Base-by-base conservation (phyloP, 1,284 basidiomycete species). In the Neolentinus lepideus region DNA sequence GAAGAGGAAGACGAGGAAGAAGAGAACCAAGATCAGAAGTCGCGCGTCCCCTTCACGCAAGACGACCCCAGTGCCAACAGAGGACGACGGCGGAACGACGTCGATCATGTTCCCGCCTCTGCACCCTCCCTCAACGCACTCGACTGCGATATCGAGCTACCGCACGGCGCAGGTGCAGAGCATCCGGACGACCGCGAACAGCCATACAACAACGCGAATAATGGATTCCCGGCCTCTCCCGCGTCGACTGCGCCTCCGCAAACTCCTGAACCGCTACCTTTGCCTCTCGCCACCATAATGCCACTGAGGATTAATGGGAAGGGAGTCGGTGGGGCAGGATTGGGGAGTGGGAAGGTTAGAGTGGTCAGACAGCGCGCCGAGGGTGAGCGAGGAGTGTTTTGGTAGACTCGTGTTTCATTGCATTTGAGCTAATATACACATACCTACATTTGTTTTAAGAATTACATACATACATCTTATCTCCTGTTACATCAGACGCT, bases 1-100 rank as follows among this genome's bases (percentile, higher is more conserved):
- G 77, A 76, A 38, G 76, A 83, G 43, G 78, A 76, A 45, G 78
- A 81, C 54, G 76, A 75, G 48, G 74, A 77, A 43, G 72, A 70
- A 43, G 70, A 62, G 45, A 69, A 61, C 57, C 70, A 61, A 58
- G 67, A 65, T 63, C 38, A 43, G 16, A 16, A 21, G 65, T 57
- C 38, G 16, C 38, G 38, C 6, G 16, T 43, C 38, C 8, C 38
- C 24, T 4, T 4, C 22, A 21, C 22, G 21, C 47, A 50, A 21
- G 10, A 14, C 47, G 27, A 29, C 27, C 57, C 60, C 43, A 60
- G 24, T 25, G 22, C 47, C 47, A 50, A 50, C 47, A 25, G 24
- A 50, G 24, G 47, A 50, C 24, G 47, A 26, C 47, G 47, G 27
- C 47, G 47, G 24, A 25, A 50, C 27, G 47, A 46, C n/a, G n/a